These are phyloP conservation scores for Rhodotorula sp. DNA, from an alignment of 1,284 basidiomycete genomes.

Conservation along the genomic window DNA sequence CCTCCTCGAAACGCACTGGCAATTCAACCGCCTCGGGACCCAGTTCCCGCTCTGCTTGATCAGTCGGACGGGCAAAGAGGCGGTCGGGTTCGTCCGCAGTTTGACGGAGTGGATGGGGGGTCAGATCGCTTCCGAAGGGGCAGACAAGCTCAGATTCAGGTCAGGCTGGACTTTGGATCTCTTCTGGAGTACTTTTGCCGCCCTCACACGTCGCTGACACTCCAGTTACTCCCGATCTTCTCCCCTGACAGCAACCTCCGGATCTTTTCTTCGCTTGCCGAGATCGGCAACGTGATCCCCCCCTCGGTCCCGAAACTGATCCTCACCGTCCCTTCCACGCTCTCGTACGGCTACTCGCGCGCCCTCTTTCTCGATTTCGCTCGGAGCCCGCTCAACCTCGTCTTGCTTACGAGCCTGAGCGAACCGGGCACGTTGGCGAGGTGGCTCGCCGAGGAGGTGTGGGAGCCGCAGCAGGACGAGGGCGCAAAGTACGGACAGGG, in stretches of 20 bases:
- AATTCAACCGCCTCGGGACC: constrained; percentile 61
- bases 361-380: constrained; percentile 67
- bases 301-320: constrained; percentile 80
- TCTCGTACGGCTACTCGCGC: constrained; percentile 90
- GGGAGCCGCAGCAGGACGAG: constrained; percentile 75
- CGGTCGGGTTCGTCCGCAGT: constrained; percentile 89
- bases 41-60: constrained; percentile 84
- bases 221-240: neutral
- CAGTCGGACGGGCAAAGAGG: constrained; percentile 85
- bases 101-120: constrained; percentile 93
- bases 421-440: constrained; percentile 78
- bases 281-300: constrained; percentile 77
- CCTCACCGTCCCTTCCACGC: constrained; percentile 83
- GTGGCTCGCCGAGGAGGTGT: constrained; percentile 71
- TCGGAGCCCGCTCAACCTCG: constrained; percentile 71
- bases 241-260: constrained; percentile 67
- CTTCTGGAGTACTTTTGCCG: constrained; percentile 51
- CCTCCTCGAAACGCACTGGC: constrained; percentile 96
- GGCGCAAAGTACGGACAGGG: constrained; percentile 79
- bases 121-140: constrained; percentile 54
- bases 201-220: constrained; percentile 41
- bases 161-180: constrained; percentile 38
- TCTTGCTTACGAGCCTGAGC: constrained; percentile 71
- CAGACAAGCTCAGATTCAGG: constrained; percentile 50
- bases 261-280: constrained; percentile 79